Evolutionary conservation across 129 eudicot genomes (phyloP).

Genomic region (Chrysanthemum seticuspe): DNA sequence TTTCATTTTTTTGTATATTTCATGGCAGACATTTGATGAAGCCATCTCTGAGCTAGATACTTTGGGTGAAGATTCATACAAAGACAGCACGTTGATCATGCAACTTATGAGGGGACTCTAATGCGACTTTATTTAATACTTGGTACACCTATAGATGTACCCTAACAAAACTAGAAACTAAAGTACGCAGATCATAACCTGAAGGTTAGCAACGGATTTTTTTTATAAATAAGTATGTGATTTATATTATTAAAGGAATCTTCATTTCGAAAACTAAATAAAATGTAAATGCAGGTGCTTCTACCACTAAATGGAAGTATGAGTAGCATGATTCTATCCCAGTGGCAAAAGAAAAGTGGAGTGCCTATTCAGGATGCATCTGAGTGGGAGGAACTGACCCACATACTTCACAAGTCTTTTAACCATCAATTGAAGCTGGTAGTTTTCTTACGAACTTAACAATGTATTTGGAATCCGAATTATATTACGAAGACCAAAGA

Average conservation of each 20-base stretch:
- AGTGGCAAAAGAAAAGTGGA: slow-evolving; percentile 66
- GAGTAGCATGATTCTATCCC: slow-evolving; percentile 58
- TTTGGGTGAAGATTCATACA: slow-evolving; percentile 88
- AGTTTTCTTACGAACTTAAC: no score
- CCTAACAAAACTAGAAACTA: no score
- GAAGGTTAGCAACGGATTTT: slow-evolving; percentile 41
- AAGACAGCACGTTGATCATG: slow-evolving; percentile 93
- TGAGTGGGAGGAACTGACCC: slow-evolving; percentile 90
- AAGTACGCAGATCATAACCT: no score
- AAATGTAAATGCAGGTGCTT: slow-evolving; percentile 57
- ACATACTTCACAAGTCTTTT: slow-evolving; percentile 55
- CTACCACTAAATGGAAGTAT: slow-evolving; percentile 79
- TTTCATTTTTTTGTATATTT: no score
- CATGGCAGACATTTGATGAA: slow-evolving; percentile 77
- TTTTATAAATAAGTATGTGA: neutral
- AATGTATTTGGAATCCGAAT: no score
- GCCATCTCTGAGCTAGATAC: slow-evolving; percentile 91
- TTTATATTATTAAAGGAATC: neutral
- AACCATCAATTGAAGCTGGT: neutral
- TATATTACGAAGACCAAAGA: no score
- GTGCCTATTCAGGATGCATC: slow-evolving; percentile 60
- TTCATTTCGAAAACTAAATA: neutral
- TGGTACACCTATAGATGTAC: no score
- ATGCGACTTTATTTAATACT: no score
- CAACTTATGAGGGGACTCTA: slow-evolving; percentile 58